Evolutionary conservation across 768 basidiomycete genomes (phyloP).

Genomic region (Rhodotorula babjevae): DNA sequence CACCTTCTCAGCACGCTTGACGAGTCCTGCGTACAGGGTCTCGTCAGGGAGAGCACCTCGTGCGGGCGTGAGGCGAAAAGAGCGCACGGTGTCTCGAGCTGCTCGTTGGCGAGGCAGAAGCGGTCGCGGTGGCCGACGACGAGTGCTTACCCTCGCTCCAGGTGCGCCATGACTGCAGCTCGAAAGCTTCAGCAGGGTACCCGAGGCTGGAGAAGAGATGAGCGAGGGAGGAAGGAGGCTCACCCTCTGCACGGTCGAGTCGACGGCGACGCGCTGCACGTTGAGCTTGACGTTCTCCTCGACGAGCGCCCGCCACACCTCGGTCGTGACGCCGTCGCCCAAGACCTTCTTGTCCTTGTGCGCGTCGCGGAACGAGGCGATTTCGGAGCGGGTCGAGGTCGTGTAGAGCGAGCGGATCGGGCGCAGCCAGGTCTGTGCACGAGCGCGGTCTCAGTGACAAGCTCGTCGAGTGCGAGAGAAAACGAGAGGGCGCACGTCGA

Average conservation of each 20-base stretch:
- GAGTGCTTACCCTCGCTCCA: too few species aligned
- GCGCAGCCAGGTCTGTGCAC: conserved; percentile 15
- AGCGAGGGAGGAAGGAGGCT: background rate
- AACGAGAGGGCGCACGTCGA: conserved; percentile 3
- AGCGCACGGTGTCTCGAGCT: background rate
- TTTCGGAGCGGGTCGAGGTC: conserved; percentile 7
- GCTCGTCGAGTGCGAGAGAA: too few species aligned
- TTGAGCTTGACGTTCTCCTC: conserved; percentile 29
- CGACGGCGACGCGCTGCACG: conserved; percentile 3
- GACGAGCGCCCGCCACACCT: conserved; percentile 16
- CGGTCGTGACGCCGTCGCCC: conserved; percentile 5
- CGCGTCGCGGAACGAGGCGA: conserved; percentile 16
- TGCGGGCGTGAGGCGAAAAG: too few species aligned
- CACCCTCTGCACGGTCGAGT: conserved; percentile 2
- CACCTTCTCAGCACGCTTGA: too few species aligned
- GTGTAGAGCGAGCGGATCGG: conserved; percentile 21
- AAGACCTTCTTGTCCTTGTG: background rate
- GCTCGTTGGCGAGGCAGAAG: too few species aligned
- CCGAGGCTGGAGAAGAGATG: background rate
- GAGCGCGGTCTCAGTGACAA: background rate
- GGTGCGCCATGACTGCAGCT: too few species aligned
- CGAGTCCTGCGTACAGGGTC: background rate
- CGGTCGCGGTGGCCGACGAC: too few species aligned
- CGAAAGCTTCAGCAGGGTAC: too few species aligned
- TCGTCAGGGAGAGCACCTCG: too few species aligned